Conservation (phyloP, 106 monocot genomes). For the Triglochin maritima region DNA sequence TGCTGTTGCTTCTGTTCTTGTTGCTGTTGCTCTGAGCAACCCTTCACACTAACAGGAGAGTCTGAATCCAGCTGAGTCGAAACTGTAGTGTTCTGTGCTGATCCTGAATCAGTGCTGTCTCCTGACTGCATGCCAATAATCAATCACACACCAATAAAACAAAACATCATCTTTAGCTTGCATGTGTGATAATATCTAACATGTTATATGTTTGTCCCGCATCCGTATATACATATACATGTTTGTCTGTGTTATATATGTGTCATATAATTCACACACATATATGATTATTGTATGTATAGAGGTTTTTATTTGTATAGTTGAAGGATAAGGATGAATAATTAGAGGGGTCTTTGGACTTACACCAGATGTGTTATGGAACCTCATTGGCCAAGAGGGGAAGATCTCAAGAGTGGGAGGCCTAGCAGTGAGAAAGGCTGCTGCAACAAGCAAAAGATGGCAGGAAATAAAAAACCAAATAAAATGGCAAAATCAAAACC, state of each 20-base stretch:
- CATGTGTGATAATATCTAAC: too few species aligned
- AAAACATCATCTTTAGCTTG: too few species aligned
- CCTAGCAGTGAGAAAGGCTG: conserved; percentile 50
- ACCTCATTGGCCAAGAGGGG: conserved; percentile 91
- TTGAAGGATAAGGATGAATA: neutral
- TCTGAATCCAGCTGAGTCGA: conserved; percentile 43
- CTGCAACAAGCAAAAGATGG: conserved; percentile 20
- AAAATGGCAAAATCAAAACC: conserved; percentile 1
- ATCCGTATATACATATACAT: too few species aligned
- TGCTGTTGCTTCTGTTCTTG: conserved; percentile 27
- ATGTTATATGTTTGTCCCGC: too few species aligned
- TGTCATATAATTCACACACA: too few species aligned
- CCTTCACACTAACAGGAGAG: conserved; percentile 46
- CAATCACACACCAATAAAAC: too few species aligned
- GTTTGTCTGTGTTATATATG: too few species aligned
- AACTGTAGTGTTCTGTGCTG: conserved; percentile 47
- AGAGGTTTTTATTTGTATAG: neutral
- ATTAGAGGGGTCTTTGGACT: neutral
- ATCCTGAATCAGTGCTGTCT: conserved; percentile 70
- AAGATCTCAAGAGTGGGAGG: conserved; percentile 94
- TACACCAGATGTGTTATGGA: conserved; percentile 40
- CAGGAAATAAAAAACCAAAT: conserved; percentile 14
- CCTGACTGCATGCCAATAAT: conserved; percentile 1
- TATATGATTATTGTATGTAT: too few species aligned
- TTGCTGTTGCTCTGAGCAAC: conserved; percentile 20